Percentiles rank a stretch among this genome's conserved stretches.
Evolutionary conservation across 1,284 basidiomycete genomes (phyloP).

Genomic region (Moesziomyces globuligerus): DNA sequence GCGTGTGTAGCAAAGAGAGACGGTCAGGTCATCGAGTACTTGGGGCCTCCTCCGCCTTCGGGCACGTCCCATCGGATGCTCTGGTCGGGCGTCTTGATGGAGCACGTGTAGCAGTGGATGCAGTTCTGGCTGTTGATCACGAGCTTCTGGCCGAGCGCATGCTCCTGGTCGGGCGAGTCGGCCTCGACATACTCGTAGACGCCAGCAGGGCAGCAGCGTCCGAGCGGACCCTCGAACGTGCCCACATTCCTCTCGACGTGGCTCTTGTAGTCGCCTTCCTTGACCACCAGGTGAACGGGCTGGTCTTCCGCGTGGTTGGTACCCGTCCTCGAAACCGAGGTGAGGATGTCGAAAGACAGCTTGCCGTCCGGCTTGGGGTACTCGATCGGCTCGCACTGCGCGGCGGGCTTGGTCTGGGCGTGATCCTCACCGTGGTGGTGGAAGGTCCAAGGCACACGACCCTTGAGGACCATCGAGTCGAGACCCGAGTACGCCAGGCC

Average conservation of each 20-base stretch:
- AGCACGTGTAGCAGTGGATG: conserved; percentile 67
- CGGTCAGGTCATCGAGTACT: conserved; percentile 59
- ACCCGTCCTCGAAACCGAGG: conserved; percentile 87
- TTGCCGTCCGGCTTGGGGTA: conserved; percentile 92
- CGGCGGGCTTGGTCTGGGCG: conserved; percentile 66
- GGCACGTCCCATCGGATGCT: conserved; percentile 63
- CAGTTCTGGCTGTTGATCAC: conserved; percentile 90
- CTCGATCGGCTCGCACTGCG: conserved; percentile 80
- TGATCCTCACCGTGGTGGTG: conserved; percentile 78
- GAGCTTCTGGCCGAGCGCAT: conserved; percentile 80
- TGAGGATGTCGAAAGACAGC: conserved; percentile 92
- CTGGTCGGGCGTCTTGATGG: conserved; percentile 65
- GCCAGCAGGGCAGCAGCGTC: conserved; percentile 89
- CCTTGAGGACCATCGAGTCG: conserved; percentile 86
- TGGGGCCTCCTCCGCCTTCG: conserved; percentile 66
- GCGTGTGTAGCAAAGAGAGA: background rate
- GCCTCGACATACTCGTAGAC: conserved; percentile 93
- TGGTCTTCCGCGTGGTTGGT: conserved; percentile 98
- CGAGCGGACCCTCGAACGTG: conserved; percentile 85
- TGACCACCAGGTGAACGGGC: conserved; percentile 80
- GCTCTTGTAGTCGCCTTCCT: conserved; percentile 71
- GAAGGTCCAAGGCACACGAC: conserved; percentile 92
- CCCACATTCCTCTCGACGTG: conserved; percentile 76
- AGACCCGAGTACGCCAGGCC: conserved; percentile 90
- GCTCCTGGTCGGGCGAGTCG: conserved; percentile 72